Base-by-base conservation (phyloP, 2,329 filamentous ascomycete genomes). In the Diplocarpon rosae region DNA sequence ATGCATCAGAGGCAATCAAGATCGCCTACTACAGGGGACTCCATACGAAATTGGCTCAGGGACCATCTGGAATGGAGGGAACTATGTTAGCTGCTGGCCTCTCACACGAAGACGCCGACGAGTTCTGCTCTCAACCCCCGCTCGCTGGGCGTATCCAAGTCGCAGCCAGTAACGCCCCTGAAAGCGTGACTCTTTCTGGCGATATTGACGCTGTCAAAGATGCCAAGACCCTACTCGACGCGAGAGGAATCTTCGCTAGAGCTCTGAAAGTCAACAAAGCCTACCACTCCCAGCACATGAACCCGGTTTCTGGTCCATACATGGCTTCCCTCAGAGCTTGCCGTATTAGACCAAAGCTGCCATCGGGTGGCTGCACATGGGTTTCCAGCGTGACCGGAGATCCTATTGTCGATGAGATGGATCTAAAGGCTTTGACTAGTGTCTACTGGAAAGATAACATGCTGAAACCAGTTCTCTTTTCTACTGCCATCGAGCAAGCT, bases 21-120 rank as follows among this genome's bases (percentile, higher is more conserved):
- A 62, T 70, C 9, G 73, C 73, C 1, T 77, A 75, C 54, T 54
- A 59, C 47, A 46, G 64, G 38, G 54, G 61, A 27, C 28, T 48
- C 46, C 39, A 56, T 49, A 54, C 65, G 69, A 52, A 61, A 27
- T 36, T 35, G 3, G 52, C 32, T 13, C 37, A 45, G 29, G 39
- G 38, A 35, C 41, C 24, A 40, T 46, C 29, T 37, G 27, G 36
- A 5, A 59, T 9, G 12, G 31, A 46, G 28, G 29, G 73, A 72
- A 0, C 61, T 1, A 76, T 76, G 73, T 52, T 76, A 38, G 71
- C 70, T 0, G 70, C 65, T 1, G 68, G 66, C 0, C 61, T 63
- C 11, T 45, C 50, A 2, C 40, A 46, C 9, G 45, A 48, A 11
- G 47, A 51, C 20, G 46, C 46, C 14, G 14, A 39, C 8, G 50